Conservation (phyloP, 140 eudicot species). For the Senecio squalidus region DNA sequence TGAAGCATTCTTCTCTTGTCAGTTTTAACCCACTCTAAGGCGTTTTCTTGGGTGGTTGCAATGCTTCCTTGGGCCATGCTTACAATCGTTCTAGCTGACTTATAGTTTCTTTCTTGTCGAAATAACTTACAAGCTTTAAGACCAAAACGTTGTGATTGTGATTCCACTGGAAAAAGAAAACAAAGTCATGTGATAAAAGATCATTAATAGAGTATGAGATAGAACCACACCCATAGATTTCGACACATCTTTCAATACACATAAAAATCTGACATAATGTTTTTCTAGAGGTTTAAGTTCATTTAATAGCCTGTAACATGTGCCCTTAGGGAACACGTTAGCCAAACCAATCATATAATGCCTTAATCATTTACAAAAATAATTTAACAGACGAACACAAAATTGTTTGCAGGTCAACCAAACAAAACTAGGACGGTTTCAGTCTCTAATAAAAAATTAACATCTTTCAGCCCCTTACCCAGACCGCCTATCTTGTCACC, state of each 20-base stretch:
- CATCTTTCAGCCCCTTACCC: not conserved
- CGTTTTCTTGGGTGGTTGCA: constrained; percentile 56
- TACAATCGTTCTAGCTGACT: constrained; percentile 37
- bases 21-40: constrained; percentile 77
- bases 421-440: no score
- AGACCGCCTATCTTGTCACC: not conserved
- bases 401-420: no score
- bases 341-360: no score
- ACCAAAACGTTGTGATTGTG: constrained; percentile 50
- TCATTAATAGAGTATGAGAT: not conserved
- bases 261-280: no score
- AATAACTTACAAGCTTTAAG: constrained; percentile 45
- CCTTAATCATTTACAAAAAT: no score
- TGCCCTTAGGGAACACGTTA: no score
- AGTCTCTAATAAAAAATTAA: not conserved
- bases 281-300: no score
- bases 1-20: constrained; percentile 96
- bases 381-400: no score
- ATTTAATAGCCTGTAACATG: no score
- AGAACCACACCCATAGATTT: not conserved
- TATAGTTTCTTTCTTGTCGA: constrained; percentile 38
- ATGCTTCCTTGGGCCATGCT: constrained; percentile 68
- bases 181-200: constrained; percentile 7
- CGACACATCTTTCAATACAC: not conserved
- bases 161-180: constrained; percentile 40